These are phyloP conservation scores for Adansonia digitata DNA, from an alignment of 345 rosid genomes.

Conservation along the genomic window DNA sequence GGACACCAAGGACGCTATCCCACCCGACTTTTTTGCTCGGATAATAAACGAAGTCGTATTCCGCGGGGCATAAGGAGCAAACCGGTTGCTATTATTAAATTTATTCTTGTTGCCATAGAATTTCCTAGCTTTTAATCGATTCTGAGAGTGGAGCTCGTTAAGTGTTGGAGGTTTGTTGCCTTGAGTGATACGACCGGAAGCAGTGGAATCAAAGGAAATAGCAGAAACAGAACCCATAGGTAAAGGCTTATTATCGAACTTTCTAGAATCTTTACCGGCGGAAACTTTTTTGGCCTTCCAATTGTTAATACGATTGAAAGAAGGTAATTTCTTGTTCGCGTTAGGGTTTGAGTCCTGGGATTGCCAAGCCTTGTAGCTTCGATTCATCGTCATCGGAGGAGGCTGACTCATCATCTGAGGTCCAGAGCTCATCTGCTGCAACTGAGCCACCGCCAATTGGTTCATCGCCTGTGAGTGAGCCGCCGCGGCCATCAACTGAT, in stretches of 20 bases:
- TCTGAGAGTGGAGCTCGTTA: conserved; percentile 76
- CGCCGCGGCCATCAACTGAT: conserved; percentile 29
- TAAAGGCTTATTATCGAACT: conserved; percentile 32
- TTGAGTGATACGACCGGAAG: conserved; percentile 23
- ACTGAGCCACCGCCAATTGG: conserved; percentile 23
- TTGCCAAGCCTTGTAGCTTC: conserved; percentile 33
- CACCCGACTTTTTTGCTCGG: conserved; percentile 85
- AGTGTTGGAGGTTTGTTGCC: conserved; percentile 83
- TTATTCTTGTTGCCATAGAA: conserved; percentile 51
- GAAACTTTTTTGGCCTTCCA: conserved; percentile 79
- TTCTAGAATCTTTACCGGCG: conserved; percentile 24
- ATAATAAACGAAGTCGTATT: conserved; percentile 86
- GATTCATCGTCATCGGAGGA: conserved; percentile 46
- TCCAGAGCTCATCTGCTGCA: conserved; percentile 30
- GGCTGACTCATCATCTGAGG: conserved; percentile 37
- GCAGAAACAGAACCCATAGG: conserved; percentile 25
- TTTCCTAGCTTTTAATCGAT: conserved; percentile 65
- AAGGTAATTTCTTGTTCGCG: conserved; percentile 30
- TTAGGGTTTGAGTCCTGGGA: conserved; percentile 26
- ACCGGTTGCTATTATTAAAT: conserved; percentile 57
- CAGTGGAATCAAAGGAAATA: conserved; percentile 15
- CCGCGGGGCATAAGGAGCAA: conserved; percentile 91
- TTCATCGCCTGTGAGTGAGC: conserved; percentile 28
- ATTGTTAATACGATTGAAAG: conserved; percentile 38
- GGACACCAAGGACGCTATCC: conserved; percentile 88